phyloP scores from a whole-genome alignment of 2,329 filamentous ascomycete genomes.

The Fusarium setosum region DNA sequence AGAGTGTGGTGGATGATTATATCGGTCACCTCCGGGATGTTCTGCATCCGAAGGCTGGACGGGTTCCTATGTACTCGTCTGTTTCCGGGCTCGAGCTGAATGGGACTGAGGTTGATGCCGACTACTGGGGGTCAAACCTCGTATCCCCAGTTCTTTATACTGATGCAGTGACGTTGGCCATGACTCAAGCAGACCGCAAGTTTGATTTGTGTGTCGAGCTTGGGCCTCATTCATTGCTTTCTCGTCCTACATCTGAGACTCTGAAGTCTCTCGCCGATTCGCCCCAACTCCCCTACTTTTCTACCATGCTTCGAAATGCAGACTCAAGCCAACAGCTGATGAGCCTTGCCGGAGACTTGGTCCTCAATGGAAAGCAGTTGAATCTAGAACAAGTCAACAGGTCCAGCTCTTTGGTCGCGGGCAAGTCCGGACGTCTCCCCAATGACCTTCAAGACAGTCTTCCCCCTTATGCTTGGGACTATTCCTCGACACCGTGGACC shows the following conservation, averaged over 20 bases:
- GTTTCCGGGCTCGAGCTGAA: constrained; percentile 28
- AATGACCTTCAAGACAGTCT: constrained; percentile 36
- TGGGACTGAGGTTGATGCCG: constrained; percentile 34
- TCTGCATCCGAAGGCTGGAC: constrained; percentile 25
- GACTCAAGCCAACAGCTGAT: constrained; percentile 35
- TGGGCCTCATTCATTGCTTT: constrained; percentile 35
- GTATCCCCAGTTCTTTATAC: constrained; percentile 39
- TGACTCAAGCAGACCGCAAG: constrained; percentile 26
- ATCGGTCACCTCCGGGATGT: constrained; percentile 21
- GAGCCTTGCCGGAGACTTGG: constrained; percentile 34
- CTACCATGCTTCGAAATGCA: constrained; percentile 36
- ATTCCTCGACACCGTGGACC: constrained; percentile 37
- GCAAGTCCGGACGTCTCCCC: constrained; percentile 29
- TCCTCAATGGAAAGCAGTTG: constrained; percentile 34
- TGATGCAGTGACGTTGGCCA: constrained; percentile 34
- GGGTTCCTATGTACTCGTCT: constrained; percentile 36
- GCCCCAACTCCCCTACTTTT: constrained; percentile 32
- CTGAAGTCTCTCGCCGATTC: constrained; percentile 21
- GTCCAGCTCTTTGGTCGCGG: constrained; percentile 5
- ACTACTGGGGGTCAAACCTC: constrained; percentile 38
- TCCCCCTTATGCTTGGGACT: constrained; percentile 39
- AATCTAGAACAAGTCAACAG: constrained; percentile 32
- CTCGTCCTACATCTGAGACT: constrained; percentile 37
- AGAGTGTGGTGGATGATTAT: constrained; percentile 33
- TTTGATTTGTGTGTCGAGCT: constrained; percentile 33